A percentile compares a stretch with the other conserved stretches of the same genome.
phyloP scores from a whole-genome alignment of 2,329 filamentous ascomycete species.

The Catunica adiposa region DNA sequence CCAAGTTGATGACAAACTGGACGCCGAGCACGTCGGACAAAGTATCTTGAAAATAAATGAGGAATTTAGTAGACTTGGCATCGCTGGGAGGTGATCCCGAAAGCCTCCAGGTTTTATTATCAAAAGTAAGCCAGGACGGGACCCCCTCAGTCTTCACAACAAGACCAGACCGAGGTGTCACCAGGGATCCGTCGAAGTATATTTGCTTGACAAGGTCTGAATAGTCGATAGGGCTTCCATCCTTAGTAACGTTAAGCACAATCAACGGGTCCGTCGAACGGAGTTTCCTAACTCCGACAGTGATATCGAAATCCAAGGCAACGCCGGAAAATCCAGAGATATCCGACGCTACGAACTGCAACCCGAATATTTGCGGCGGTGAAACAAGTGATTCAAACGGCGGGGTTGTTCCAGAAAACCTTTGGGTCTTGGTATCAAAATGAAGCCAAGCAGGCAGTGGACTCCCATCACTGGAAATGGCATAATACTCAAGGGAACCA shows the following conservation, averaged over 20 bases:
- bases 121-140: constrained; percentile 54
- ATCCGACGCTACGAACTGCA: constrained; percentile 64
- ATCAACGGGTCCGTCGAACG: constrained; percentile 43
- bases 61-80: constrained; percentile 44
- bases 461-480: constrained; percentile 58
- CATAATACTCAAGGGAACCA: constrained; percentile 52
- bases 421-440: constrained; percentile 49
- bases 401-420: constrained; percentile 57
- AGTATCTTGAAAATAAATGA: constrained; percentile 40
- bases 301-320: constrained; percentile 49
- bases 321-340: constrained; percentile 59
- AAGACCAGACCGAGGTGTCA: constrained; percentile 32
- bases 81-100: constrained; percentile 46
- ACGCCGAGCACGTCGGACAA: constrained; percentile 43
- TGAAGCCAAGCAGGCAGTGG: constrained; percentile 70
- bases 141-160: constrained; percentile 33
- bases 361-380: constrained; percentile 53
- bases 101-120: constrained; percentile 44
- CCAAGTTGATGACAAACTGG: constrained; percentile 27
- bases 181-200: constrained; percentile 38
- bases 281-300: constrained; percentile 55
- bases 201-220: constrained; percentile 34
- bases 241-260: constrained; percentile 38
- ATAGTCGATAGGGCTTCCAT: constrained; percentile 33
- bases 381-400: constrained; percentile 43